Evolutionary conservation across 2,329 filamentous ascomycete genomes (phyloP), one percentile per base, ranked within the genome.

Genomic region (Epichloe gansuensis): DNA sequence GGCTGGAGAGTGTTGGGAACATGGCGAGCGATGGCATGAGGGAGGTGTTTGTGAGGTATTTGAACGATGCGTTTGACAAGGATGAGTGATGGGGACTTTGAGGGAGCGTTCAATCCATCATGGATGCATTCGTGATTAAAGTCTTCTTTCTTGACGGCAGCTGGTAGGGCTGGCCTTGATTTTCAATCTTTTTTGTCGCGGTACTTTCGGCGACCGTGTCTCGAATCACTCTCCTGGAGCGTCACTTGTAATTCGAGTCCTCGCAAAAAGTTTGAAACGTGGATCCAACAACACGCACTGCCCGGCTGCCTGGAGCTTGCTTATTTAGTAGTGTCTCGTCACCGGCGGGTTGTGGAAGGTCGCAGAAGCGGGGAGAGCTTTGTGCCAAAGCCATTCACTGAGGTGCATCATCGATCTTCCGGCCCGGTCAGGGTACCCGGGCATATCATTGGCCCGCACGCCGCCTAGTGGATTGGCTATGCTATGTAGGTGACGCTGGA

Each of bases 61-160:
- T 86, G 46, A 85, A 85, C 59, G 79, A 82, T 61, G 71, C 74
- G 4, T 84, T 84, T 64, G 78, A 80, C 56, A 74, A 77, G 59
- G 77, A 80, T 53, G 72, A 71, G 17, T 60, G 45, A 52, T 13
- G 21, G 13, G 43, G 23, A 4, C 9, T n/a, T 39, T 48, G 4
- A 23, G 23, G 3, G 8, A 42, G 12, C 9, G 8, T 23, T 42
- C 21, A 13, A 23, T 23, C 21, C 21, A 13, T 23, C 25, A 7
- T n/a, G 40, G 12, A 25, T 21, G 40, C 21, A 12, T 42, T 42
- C 13, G 40, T 5, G 40, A 17, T 42, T 36, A 13, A 2, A 36
- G 12, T 9, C 12, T 36, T 36, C 9, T 4, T 36, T 36, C 25
- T 23, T 34, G 44, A 38, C 11, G 47, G 39, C 35, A 13, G 35